Base-by-base conservation (phyloP, 1,139 yeast genomes). In the Ogataea hybrid region DNA sequence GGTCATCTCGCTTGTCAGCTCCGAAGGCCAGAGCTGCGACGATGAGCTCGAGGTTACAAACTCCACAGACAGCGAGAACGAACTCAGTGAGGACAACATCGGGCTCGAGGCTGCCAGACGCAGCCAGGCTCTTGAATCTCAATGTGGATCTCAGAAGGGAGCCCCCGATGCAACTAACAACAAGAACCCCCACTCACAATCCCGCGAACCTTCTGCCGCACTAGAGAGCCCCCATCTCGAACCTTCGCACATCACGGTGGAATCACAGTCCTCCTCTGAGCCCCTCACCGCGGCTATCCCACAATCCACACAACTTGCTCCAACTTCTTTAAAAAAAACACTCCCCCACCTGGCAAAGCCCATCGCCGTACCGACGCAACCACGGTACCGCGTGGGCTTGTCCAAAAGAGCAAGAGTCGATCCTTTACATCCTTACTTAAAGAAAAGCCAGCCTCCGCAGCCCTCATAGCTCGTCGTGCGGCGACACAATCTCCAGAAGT, bases 401-500 rank as follows among this genome's bases (percentile, higher is more conserved):
- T 50, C 53, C 28, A 35, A 43, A 17, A 43, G 35, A 17, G 35
- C 37, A 15, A 44, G 40, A 30, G 47, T 48, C 18, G 48, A 49
- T 28, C 46, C 50, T 17, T 35, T 50, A 27, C 53, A 48, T 29
- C 28, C 52, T 6, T 48, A 50, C 28, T 23, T 41, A 16, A 32
- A 37, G 15, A 28, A 22, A 17, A 25, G 25, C 10, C 28, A 39
- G 25, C 28, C 11, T 11, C 12, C 5, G n/a, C 35, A 21, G 27
- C 12, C 22, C 30, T 40, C 46, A 56, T 27, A 56, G 42, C 43
- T 52, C 60, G 31, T 59, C 61, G 27, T 42, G 57, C 32, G 52
- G 51, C 11, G 73, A 70, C 22, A 66, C 70, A 50, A 77, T 72
- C 39, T 63, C 76, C 40, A 79, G 76, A 52, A 81, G 67, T 56